Conservation (phyloP, 2,329 filamentous ascomycete genomes). For the Beauveria sp. region DNA sequence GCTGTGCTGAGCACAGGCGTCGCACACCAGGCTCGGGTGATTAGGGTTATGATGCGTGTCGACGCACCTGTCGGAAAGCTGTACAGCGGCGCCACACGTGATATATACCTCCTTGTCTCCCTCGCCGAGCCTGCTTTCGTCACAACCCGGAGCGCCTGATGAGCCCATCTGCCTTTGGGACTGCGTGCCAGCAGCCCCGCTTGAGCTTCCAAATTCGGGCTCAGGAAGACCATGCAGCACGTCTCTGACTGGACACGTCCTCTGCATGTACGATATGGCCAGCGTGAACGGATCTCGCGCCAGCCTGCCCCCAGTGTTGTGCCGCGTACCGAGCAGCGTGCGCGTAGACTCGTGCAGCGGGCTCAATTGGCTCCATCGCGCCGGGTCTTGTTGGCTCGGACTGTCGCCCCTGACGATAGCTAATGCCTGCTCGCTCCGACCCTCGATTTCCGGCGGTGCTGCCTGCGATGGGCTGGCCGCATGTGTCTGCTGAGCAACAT, state of each 20-base stretch:
- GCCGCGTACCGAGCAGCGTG: not conserved
- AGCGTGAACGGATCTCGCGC: not conserved
- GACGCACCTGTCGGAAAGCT: not conserved
- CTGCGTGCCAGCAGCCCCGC: not conserved
- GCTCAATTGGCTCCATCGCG: not conserved
- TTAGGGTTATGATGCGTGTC: not conserved
- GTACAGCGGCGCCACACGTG: not conserved
- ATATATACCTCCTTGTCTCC: not conserved
- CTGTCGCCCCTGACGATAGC: not conserved
- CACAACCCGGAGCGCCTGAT: not conserved
- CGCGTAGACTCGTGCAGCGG: not conserved
- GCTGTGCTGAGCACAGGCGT: constrained; percentile 20
- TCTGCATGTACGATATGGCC: not conserved
- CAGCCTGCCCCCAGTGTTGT: not conserved
- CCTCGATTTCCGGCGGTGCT: not conserved
- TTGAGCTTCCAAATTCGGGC: not conserved
- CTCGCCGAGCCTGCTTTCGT: not conserved
- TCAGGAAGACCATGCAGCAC: not conserved
- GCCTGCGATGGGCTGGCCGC: not conserved
- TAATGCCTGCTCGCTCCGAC: not conserved
- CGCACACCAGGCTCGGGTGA: constrained; percentile 14
- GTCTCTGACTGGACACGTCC: not conserved
- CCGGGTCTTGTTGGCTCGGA: not conserved
- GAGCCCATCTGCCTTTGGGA: not conserved
- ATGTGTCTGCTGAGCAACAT: not conserved